Evolutionary conservation across 179 eudicot species (phyloP), one percentile per base, ranked within the genome.

Genomic region (Silene coronaria): DNA sequence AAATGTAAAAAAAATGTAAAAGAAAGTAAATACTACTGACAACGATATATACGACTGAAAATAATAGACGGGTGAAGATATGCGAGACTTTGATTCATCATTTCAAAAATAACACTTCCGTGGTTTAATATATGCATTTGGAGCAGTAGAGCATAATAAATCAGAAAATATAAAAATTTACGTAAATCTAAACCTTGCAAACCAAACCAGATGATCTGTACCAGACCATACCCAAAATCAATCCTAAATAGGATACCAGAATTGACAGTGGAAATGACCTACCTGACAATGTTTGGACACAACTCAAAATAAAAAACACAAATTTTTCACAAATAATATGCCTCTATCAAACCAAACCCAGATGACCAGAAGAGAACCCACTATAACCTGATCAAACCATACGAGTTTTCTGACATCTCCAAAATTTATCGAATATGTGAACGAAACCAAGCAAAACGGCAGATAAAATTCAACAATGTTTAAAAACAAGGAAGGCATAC

Each of bases 11-110:
- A 42, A 42, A 5, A 42, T 4, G n/a, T 51, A 51, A 13, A 46
- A 34, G 19, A 78, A 75, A 36, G 53, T 14, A 28, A 11, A 73
- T 17, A 57, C 62, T 22, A 63, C 27, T 30, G 74, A 48, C 22
- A 17, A 9, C 19, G 22, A 12, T 63, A 16, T 53, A 26, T 21
- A 14, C 45, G 27, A 26, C 12, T 12, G 38, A 38, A 73, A 24
- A 72, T 21, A 21, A 26, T 38, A 28, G 61, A 13, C 6, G 32
- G 13, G 67, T 8, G 12, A 30, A 60, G 45, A 24, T 70, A 6
- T 46, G 36, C 38, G 36, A 70, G 73, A 46, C 59, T 23, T 26
- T 22, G 26, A 45, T 42, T 22, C 57, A 10, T 36, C 12, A 30
- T 16, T 66, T 19, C 13, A 12, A 48, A 69, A 45, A 46, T 45